Evolutionary conservation across 1,284 basidiomycete genomes (phyloP).

Genomic region (Puccinia coronata): DNA sequence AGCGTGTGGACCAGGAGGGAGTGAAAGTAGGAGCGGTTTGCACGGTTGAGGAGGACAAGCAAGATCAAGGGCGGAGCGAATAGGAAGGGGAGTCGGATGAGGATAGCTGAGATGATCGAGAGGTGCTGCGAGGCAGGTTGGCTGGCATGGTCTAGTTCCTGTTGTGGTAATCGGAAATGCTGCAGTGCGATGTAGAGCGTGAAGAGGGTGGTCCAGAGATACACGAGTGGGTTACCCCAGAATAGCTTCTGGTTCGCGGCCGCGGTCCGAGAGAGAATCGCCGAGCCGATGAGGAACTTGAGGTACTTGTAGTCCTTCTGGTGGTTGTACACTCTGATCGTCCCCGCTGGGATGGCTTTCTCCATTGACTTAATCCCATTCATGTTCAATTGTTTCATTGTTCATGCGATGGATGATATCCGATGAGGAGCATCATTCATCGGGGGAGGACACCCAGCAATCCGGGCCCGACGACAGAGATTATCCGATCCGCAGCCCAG

Average conservation of each 20-base stretch:
- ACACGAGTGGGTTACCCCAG: conserved; percentile 44
- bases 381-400: no score
- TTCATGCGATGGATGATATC: no score
- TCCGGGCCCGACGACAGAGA: no score
- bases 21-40: conserved; percentile 22
- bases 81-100: conserved; percentile 32
- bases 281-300: conserved; percentile 29
- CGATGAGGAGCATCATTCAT: no score
- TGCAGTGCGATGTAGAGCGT: conserved; percentile 21
- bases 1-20: conserved; percentile 1
- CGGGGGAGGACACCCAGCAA: no score
- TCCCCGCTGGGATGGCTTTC: neutral
- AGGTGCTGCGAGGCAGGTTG: neutral
- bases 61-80: conserved; percentile 40
- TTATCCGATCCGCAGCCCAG: no score
- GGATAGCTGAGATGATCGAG: neutral
- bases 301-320: conserved; percentile 24
- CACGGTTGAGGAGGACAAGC: conserved; percentile 35
- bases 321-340: conserved; percentile 20
- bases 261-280: conserved; percentile 8
- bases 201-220: conserved; percentile 38
- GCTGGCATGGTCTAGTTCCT: neutral
- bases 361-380: no score
- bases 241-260: conserved; percentile 18
- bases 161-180: no score